These are phyloP conservation scores for Schizochytrium sp. DNA, from an alignment of 108 stramenopile genomes.

Conservation along the genomic window DNA sequence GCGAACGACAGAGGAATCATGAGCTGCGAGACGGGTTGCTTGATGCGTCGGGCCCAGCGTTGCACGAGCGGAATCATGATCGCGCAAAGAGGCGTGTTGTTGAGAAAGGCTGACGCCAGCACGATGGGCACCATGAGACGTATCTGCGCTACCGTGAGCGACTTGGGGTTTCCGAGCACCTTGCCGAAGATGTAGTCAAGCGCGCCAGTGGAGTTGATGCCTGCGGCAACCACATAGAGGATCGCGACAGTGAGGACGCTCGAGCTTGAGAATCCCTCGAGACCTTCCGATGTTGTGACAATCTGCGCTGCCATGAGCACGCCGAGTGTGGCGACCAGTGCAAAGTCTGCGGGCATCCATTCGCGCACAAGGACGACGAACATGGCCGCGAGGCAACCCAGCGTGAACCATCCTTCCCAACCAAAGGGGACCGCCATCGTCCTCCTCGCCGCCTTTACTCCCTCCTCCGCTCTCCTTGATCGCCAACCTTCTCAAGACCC, in stretches of 20 bases:
- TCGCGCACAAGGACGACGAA: background rate
- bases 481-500: too few relatives aligned
- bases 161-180: constrained; percentile 57
- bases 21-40: constrained; percentile 51
- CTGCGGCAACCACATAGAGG: constrained; percentile 71
- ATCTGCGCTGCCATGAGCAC: constrained; percentile 62
- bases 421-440: background rate
- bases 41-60: constrained; percentile 61
- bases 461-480: too few relatives aligned
- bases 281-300: constrained; percentile 55
- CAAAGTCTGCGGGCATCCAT: constrained; percentile 14
- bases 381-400: background rate
- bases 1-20: constrained; percentile 70
- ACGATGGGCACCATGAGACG: constrained; percentile 57
- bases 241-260: constrained; percentile 64
- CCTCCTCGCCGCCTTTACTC: too few relatives aligned
- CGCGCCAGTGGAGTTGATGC: constrained; percentile 66
- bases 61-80: constrained; percentile 79
- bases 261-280: constrained; percentile 70
- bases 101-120: constrained; percentile 66
- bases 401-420: constrained; percentile 14
- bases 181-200: constrained; percentile 78
- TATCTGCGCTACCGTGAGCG: constrained; percentile 56
- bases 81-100: constrained; percentile 77
- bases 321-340: constrained; percentile 59